Evolutionary conservation across 2,329 filamentous ascomycete species (phyloP).

Genomic region (Phoma sp.): DNA sequence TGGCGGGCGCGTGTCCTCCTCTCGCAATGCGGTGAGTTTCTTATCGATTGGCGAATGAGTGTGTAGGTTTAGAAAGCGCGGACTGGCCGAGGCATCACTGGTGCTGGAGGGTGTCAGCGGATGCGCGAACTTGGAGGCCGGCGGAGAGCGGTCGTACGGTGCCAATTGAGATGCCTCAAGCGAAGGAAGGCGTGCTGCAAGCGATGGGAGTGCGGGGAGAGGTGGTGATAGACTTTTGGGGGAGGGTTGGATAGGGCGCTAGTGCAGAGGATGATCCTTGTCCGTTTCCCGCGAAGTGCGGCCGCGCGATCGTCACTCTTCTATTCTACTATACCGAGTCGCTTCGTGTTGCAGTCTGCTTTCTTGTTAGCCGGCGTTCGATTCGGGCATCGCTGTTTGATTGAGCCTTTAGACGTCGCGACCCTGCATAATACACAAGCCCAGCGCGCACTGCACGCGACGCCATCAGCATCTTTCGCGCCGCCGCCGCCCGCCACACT

Average conservation of each 20-base stretch:
- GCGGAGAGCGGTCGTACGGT: slow-evolving; percentile 18
- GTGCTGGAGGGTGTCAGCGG: slow-evolving; percentile 27
- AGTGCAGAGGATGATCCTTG: slow-evolving; percentile 19
- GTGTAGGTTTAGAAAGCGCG: slow-evolving; percentile 12
- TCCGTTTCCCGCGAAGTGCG: background rate
- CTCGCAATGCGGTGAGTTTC: background rate
- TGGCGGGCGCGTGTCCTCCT: background rate
- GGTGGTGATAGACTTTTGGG: slow-evolving; percentile 37
- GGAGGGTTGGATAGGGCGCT: slow-evolving; percentile 16
- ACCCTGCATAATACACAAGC: background rate
- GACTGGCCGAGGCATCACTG: slow-evolving; percentile 38
- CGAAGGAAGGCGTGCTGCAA: slow-evolving; percentile 6
- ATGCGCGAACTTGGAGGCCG: background rate
- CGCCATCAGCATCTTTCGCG: background rate
- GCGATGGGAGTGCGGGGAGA: slow-evolving; percentile 11
- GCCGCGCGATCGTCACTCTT: background rate
- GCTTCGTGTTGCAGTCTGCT: too few relatives aligned
- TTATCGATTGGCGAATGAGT: slow-evolving; percentile 10
- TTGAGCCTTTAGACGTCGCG: background rate
- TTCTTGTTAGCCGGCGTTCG: background rate
- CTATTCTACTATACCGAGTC: too few relatives aligned
- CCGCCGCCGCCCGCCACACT: background rate
- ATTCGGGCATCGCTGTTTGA: background rate
- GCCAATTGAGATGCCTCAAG: slow-evolving; percentile 43
- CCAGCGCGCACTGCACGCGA: background rate